Evolutionary conservation across 1,139 yeast species (phyloP).

Genomic region (Suhomyces coccinellae): DNA sequence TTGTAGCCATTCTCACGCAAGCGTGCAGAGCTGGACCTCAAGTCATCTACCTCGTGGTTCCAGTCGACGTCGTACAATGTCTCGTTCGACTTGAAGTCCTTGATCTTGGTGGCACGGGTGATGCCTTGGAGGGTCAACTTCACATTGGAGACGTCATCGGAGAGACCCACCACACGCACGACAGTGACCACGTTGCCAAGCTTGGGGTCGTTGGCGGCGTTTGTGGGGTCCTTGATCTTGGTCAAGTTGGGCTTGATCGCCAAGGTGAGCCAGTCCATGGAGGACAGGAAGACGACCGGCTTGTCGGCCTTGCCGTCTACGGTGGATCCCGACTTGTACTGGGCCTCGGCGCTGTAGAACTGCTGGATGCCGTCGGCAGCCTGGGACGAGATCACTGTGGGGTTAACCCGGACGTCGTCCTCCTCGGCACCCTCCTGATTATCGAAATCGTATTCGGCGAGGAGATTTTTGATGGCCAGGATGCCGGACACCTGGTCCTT

Average conservation of each 20-base stretch:
- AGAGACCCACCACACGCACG: conserved; percentile 50
- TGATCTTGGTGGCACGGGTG: conserved; percentile 28
- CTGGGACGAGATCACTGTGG: conserved; percentile 31
- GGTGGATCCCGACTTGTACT: conserved; percentile 5
- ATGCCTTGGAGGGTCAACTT: conserved; percentile 56
- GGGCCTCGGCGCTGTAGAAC: conserved; percentile 27
- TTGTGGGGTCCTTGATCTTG: conserved; percentile 31
- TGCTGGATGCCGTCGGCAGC: conserved; percentile 39
- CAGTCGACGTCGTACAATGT: conserved; percentile 31
- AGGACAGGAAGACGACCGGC: conserved; percentile 14
- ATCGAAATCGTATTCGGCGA: conserved; percentile 38
- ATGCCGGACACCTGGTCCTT: conserved; percentile 31
- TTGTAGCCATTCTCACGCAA: conserved; percentile 27
- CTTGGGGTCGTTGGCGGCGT: conserved; percentile 15
- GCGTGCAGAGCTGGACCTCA: conserved; percentile 23
- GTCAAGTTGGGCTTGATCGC: conserved; percentile 44
- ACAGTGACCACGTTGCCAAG: conserved; percentile 42
- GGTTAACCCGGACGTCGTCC: conserved; percentile 19
- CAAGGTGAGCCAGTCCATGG: conserved; percentile 42
- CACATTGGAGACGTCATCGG: conserved; percentile 46
- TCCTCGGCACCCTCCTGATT: conserved; percentile 16
- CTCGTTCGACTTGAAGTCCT: conserved; percentile 28
- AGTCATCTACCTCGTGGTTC: conserved; percentile 20
- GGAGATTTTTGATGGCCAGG: conserved; percentile 32
- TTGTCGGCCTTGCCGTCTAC: conserved; percentile 3